Percentiles rank a stretch among this genome's conserved stretches.
Conservation (phyloP, 2,329 filamentous ascomycete genomes). For the Fusarium agapanthi region DNA sequence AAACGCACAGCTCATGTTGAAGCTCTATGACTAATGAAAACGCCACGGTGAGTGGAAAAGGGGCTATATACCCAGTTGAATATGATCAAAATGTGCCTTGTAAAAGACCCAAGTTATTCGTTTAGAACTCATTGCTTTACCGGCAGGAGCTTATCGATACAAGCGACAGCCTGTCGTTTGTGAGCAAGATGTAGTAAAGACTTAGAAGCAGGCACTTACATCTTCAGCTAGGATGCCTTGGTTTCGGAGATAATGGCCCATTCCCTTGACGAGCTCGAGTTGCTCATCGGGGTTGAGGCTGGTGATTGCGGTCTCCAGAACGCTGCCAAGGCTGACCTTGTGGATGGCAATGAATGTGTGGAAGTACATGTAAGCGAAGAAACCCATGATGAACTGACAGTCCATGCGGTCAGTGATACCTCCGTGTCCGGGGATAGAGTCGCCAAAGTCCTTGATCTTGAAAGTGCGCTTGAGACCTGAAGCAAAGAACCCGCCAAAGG, state of each 20-base stretch:
- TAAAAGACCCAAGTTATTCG: not conserved
- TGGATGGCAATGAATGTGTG: conserved; percentile 94
- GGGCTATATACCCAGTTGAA: conserved; percentile 11
- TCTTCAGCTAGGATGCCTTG: conserved; percentile 59
- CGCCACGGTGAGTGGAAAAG: conserved; percentile 25
- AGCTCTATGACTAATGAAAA: conserved; percentile 28
- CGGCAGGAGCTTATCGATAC: conserved; percentile 39
- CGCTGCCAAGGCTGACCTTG: conserved; percentile 83
- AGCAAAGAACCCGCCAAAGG: conserved; percentile 98
- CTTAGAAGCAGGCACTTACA: conserved; percentile 37
- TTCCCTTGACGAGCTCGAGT: conserved; percentile 76
- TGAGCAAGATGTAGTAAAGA: not conserved
- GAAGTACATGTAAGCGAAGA: conserved; percentile 98
- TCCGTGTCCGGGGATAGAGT: conserved; percentile 96
- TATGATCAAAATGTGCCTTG: conserved; percentile 26
- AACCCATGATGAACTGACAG: conserved; percentile 99
- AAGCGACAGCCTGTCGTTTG: conserved; percentile 36
- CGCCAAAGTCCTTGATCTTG: conserved; percentile 99
- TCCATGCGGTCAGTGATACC: conserved; percentile 99
- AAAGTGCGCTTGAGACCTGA: conserved; percentile 98
- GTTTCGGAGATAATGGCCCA: conserved; percentile 71
- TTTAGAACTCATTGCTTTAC: conserved; percentile 32
- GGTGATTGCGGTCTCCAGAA: conserved; percentile 91
- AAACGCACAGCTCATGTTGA: not conserved
- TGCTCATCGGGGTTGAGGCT: conserved; percentile 90